Evolutionary conservation across 345 rosid species (phyloP).

Genomic region (Garcia nutans): DNA sequence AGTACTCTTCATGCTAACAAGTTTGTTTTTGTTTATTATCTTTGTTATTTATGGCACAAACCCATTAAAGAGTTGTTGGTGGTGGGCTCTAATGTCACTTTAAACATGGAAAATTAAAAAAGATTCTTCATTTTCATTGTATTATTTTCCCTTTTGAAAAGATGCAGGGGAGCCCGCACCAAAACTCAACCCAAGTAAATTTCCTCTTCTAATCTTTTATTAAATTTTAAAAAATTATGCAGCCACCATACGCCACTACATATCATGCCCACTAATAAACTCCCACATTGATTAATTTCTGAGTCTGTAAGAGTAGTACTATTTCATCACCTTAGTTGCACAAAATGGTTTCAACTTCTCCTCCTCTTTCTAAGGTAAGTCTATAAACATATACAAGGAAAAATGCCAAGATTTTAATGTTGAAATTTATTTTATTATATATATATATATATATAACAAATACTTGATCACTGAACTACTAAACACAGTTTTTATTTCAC

Average conservation of each 20-base stretch:
- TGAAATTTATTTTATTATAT: no score
- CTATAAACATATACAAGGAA: background rate
- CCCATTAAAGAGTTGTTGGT: background rate
- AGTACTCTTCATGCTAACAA: background rate
- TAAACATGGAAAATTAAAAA: background rate
- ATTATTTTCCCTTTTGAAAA: background rate
- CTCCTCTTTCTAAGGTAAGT: conserved; percentile 46
- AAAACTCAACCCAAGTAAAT: background rate
- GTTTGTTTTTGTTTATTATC: background rate
- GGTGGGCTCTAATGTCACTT: background rate
- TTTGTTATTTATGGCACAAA: background rate
- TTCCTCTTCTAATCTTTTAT: conserved; percentile 3
- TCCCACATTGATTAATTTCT: conserved; percentile 14
- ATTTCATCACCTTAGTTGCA: background rate
- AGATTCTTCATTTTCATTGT: background rate
- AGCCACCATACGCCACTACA: conserved; percentile 15
- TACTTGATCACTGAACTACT: no score
- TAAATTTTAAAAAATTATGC: background rate
- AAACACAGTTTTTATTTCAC: background rate
- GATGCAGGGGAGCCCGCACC: background rate
- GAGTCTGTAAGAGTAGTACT: background rate
- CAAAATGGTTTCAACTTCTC: conserved; percentile 61
- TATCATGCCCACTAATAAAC: conserved; percentile 10
- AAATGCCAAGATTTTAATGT: no score
- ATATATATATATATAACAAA: no score